A percentile compares a stretch with the other conserved stretches of the same genome.
Conservation (phyloP, 2,329 filamentous ascomycete genomes). For the Simplicillium sp. region DNA sequence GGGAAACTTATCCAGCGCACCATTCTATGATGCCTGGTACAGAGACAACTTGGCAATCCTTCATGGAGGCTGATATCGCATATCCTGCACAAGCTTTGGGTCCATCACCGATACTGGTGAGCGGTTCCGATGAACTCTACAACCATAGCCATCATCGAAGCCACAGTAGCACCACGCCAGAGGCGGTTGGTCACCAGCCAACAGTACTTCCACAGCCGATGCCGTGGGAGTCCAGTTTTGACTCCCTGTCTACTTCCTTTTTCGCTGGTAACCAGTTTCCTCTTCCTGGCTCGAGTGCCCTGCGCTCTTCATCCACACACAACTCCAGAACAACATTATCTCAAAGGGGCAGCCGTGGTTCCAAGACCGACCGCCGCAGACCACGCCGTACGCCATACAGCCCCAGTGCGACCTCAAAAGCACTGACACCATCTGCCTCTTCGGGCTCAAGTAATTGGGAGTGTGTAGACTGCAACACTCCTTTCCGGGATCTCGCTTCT, state of each 20-base stretch:
- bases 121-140: not conserved
- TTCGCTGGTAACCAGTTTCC: not conserved
- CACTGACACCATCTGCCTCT: not conserved
- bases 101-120: not conserved
- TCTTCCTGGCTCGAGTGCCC: not conserved
- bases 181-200: too few relatives aligned
- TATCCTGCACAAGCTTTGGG: too few relatives aligned
- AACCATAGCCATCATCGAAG: too few relatives aligned
- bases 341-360: not conserved
- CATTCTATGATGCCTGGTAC: not conserved
- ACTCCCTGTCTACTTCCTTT: not conserved
- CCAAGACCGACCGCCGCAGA: not conserved
- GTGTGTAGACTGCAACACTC: conserved; percentile 4
- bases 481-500: conserved; percentile 34
- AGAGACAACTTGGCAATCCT: not conserved
- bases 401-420: not conserved
- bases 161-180: too few relatives aligned
- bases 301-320: not conserved
- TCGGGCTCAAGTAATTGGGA: conserved; percentile 1
- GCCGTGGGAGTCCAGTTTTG: too few relatives aligned
- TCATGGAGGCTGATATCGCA: not conserved
- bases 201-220: too few relatives aligned
- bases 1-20: not conserved
- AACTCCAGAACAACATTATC: too few relatives aligned
- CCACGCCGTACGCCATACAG: not conserved